A percentile compares a stretch with the other conserved stretches of the same genome.
phyloP scores from a whole-genome alignment of 352 stramenopile genomes.

The Phytophthora nicotianae region DNA sequence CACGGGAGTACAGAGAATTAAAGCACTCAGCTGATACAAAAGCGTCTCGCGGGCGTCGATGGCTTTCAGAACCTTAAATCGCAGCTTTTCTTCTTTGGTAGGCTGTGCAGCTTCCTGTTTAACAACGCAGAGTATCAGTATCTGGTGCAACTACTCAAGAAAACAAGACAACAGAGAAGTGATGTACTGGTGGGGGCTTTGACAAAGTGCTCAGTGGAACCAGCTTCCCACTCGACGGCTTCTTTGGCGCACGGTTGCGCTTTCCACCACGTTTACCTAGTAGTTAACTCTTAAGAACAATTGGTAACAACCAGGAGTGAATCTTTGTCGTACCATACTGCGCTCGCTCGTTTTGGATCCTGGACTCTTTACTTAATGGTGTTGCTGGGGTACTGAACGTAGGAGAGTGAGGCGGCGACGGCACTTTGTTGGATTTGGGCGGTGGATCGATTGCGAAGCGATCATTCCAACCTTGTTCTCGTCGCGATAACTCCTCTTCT shows the following conservation, averaged over 20 bases:
- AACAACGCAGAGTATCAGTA: not conserved
- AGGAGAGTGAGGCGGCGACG: conserved; percentile 28
- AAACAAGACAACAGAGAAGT: not conserved
- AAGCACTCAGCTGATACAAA: conserved; percentile 70
- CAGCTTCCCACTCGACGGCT: conserved; percentile 36
- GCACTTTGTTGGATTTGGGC: conserved; percentile 51
- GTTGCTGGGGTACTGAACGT: conserved; percentile 30
- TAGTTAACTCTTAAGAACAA: not conserved
- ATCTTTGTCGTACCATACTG: conserved; percentile 51
- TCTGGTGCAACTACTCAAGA: not conserved
- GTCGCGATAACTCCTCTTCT: conserved; percentile 58
- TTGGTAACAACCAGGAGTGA: not conserved
- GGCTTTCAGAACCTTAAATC: conserved; percentile 66
- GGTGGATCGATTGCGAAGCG: conserved; percentile 67
- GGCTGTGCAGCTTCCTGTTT: conserved; percentile 33
- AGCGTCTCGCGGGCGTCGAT: conserved; percentile 73
- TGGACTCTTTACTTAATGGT: conserved; percentile 46
- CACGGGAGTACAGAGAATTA: conserved; percentile 73
- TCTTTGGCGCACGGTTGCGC: conserved; percentile 26
- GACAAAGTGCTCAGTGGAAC: conserved; percentile 41
- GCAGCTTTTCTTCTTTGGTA: conserved; percentile 74
- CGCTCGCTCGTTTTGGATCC: conserved; percentile 54
- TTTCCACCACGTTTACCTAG: conserved; percentile 38
- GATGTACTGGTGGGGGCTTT: conserved; percentile 39
- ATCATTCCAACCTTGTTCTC: conserved; percentile 78